Conservation (phyloP, 1,284 basidiomycete species). For the Violaceomyces palustris region DNA sequence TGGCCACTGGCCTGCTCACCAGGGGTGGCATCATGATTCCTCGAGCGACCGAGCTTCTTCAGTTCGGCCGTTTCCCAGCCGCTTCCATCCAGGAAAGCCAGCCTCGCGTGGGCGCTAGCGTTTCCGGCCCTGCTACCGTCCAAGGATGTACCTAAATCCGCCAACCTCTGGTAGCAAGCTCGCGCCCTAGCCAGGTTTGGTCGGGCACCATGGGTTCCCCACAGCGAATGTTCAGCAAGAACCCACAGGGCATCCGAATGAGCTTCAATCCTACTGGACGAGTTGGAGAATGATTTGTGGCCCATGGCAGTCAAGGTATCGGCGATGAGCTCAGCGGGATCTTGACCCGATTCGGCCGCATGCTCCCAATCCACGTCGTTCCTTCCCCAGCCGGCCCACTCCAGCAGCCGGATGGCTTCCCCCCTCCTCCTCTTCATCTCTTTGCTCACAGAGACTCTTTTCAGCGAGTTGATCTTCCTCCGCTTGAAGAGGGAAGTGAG, state of each 20-base stretch:
- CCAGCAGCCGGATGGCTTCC: slow-evolving; percentile 20
- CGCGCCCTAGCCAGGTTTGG: slow-evolving; percentile 36
- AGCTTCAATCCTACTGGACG: too few relatives aligned
- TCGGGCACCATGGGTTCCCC: slow-evolving; percentile 45
- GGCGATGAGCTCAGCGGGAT: not conserved
- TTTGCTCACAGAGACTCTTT: not conserved
- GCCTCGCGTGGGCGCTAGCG: slow-evolving; percentile 44
- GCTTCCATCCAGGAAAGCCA: slow-evolving; percentile 44
- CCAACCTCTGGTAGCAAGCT: slow-evolving; percentile 34
- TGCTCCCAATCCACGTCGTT: slow-evolving; percentile 10
- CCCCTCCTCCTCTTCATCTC: slow-evolving; percentile 2
- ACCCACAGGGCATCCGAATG: slow-evolving; percentile 47
- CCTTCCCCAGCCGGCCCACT: slow-evolving; percentile 27
- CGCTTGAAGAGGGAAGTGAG: too few relatives aligned
- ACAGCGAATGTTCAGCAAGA: slow-evolving; percentile 44
- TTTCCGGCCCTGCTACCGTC: slow-evolving; percentile 31
- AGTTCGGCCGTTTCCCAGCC: slow-evolving; percentile 20
- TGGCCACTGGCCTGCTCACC: slow-evolving; percentile 19
- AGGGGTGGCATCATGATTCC: too few relatives aligned
- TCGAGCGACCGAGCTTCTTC: not conserved
- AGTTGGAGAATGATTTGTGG: too few relatives aligned
- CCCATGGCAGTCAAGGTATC: too few relatives aligned
- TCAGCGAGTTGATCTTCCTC: not conserved
- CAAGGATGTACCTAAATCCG: slow-evolving; percentile 16
- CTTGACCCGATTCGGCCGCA: slow-evolving; percentile 8